A percentile compares a stretch with the other conserved stretches of the same genome.
These are phyloP conservation scores for Tilletia indica DNA, from an alignment of 1,284 basidiomycete genomes.

Conservation along the genomic window DNA sequence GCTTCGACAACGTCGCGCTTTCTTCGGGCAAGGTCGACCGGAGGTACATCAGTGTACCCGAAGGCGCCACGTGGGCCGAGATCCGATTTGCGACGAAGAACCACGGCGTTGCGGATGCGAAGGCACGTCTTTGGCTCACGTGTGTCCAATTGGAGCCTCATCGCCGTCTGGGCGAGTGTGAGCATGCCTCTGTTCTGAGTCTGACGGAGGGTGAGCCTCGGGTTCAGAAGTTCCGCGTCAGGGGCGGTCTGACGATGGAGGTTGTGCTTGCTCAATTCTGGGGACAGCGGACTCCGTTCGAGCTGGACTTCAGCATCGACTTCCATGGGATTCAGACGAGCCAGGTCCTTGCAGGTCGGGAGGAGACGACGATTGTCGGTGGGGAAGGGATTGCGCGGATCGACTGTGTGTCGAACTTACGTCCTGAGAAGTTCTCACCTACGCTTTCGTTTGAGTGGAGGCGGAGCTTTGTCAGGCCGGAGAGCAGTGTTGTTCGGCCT, in stretches of 20 bases:
- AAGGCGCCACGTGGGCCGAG: constrained; percentile 56
- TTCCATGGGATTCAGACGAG: constrained; percentile 53
- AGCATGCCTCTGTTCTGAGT: constrained; percentile 50
- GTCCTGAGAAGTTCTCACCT: constrained; percentile 52
- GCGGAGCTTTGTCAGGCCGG: constrained; percentile 49
- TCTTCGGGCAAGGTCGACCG: constrained; percentile 50
- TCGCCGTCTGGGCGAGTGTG: constrained; percentile 46
- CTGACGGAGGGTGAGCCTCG: constrained; percentile 54
- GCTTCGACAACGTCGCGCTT: constrained; percentile 35
- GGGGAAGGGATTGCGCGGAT: constrained; percentile 51
- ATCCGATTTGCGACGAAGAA: constrained; percentile 46
- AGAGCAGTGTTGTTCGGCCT: constrained; percentile 39
- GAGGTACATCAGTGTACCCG: constrained; percentile 53
- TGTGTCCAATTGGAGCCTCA: constrained; percentile 54
- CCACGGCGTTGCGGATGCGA: constrained; percentile 45
- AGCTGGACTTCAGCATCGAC: constrained; percentile 52
- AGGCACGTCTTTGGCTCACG: constrained; percentile 55
- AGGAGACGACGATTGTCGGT: constrained; percentile 49
- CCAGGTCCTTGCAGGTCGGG: constrained; percentile 38
- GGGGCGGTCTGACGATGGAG: constrained; percentile 54
- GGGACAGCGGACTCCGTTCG: constrained; percentile 49
- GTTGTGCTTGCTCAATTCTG: constrained; percentile 56
- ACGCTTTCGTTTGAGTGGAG: constrained; percentile 51
- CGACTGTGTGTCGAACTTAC: constrained; percentile 43
- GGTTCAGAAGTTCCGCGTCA: constrained; percentile 49